Base-by-base conservation (phyloP, 1,284 basidiomycete genomes). In the Entoloma clypeatum region DNA sequence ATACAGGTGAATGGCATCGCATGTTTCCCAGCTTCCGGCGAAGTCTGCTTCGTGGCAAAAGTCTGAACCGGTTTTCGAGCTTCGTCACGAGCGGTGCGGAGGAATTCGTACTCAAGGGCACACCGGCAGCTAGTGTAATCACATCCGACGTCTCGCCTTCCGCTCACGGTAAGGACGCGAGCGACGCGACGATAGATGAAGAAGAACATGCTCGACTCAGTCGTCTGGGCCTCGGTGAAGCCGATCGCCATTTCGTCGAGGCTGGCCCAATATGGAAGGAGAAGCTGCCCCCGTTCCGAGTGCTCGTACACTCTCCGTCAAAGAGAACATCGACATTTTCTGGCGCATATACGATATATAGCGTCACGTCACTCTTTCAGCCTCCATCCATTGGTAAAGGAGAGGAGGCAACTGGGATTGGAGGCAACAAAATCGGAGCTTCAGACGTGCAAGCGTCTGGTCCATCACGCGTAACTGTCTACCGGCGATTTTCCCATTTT, bases 71-170 rank as follows among this genome's bases (percentile, higher is more conserved):
- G 13, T 92, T 91, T 64, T 87, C 85, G 0, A 81, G 73, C 48
- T 92, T 91, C 57, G 89, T 92, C 14, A 87, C 84, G 1, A 86
- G 81, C 46, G 88, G 89, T 27, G 88, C 87, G 5, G 89, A 92
- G 58, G 81, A 82, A 43, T 90, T 80, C 65, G 72, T 89, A 4
- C 69, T 89, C 13, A 77, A 81, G 36, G 86, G 85, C 38, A 64
- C 60, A 30, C 43, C 63, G 11, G 52, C 50, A 17, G 55, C 58
- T 27, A 41, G 47, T 30, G 31, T 45, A 26, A 50, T 48, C 28
- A 49, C 45, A 19, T 34, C 29, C 10, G 36, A 41, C n/a, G 7
- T 17, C 5, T 7, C 39, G 8, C 13, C 38, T 2, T 7, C 28
- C n/a, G 21, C 39, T 8, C 61, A 62, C 42, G 44, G 48, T 25